phyloP scores from a whole-genome alignment of 345 rosid genomes.

The Bruguiera parviflora region DNA sequence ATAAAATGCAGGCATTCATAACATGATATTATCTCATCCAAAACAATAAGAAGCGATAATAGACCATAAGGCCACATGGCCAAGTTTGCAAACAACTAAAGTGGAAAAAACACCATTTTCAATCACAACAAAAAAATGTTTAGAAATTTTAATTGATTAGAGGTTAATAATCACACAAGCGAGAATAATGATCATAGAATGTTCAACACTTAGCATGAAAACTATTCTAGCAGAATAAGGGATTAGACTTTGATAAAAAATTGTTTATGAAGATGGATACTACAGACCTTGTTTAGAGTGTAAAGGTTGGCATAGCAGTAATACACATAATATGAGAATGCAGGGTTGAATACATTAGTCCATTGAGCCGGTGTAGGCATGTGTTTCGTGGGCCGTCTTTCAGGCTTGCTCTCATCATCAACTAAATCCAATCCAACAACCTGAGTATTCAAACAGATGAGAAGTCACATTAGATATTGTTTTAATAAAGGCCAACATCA shows the following conservation, averaged over 20 bases:
- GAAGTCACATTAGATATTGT: background rate
- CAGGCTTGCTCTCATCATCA: conserved; percentile 99
- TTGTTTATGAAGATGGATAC: background rate
- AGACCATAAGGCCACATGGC: background rate
- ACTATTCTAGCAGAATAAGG: background rate
- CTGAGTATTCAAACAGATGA: conserved; percentile 39
- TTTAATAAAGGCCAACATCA: too few species aligned
- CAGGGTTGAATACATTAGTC: conserved; percentile 97
- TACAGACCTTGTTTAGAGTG: conserved; percentile 80
- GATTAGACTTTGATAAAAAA: background rate
- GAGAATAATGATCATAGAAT: background rate
- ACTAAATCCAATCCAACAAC: conserved; percentile 98
- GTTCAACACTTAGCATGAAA: background rate
- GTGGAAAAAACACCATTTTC: background rate
- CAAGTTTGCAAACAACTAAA: background rate
- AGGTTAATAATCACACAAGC: conserved; percentile 1
- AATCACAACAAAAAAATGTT: background rate
- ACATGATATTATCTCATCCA: too few species aligned
- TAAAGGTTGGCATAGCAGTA: conserved; percentile 95
- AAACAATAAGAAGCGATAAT: background rate
- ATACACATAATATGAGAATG: conserved; percentile 87
- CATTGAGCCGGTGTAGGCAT: conserved; percentile 99
- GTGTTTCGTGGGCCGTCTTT: conserved; percentile 99
- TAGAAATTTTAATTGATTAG: conserved; percentile 6
- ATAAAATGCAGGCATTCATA: background rate